Evolutionary conservation across 1,284 basidiomycete genomes (phyloP).

Genomic region (Sphaerobolus stellatus): DNA sequence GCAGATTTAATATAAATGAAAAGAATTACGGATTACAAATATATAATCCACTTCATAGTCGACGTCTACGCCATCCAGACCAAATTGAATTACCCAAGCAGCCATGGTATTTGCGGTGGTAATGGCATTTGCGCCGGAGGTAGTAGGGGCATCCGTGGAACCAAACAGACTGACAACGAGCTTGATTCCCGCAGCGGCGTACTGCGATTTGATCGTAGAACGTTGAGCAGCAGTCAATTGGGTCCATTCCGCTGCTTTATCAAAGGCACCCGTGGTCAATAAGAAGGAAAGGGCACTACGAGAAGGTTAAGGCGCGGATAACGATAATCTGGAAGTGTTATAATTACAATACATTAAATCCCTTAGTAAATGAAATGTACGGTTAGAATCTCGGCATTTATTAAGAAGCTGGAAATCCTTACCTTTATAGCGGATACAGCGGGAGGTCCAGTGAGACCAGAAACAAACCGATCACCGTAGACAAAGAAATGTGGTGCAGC

Average conservation of each 20-base stretch:
- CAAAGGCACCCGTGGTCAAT: slow-evolving; percentile 48
- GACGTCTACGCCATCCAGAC: slow-evolving; percentile 56
- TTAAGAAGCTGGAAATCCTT: neutral
- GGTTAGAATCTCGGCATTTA: neutral
- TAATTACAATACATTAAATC: slow-evolving; percentile 48
- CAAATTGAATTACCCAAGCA: slow-evolving; percentile 47
- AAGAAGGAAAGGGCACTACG: slow-evolving; percentile 50
- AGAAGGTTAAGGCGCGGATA: neutral
- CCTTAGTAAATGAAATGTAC: slow-evolving; percentile 27
- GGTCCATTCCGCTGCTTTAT: slow-evolving; percentile 48
- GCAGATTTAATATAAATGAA: neutral
- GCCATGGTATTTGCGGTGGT: slow-evolving; percentile 47
- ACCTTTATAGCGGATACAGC: slow-evolving; percentile 8
- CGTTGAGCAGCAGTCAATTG: slow-evolving; percentile 43
- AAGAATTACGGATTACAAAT: neutral
- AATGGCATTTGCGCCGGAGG: slow-evolving; percentile 39
- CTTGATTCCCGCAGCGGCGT: slow-evolving; percentile 55
- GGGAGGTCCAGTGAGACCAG: slow-evolving; percentile 7
- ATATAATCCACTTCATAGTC: slow-evolving; percentile 47
- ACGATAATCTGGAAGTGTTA: neutral
- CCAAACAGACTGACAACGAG: slow-evolving; percentile 60
- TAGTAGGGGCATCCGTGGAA: slow-evolving; percentile 50
- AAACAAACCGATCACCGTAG: slow-evolving; percentile 14
- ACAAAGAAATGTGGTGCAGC: slow-evolving; percentile 15
- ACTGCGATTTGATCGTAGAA: slow-evolving; percentile 44